Evolutionary conservation across 2,329 filamentous ascomycete species (phyloP).

Genomic region (Botrytis porri): DNA sequence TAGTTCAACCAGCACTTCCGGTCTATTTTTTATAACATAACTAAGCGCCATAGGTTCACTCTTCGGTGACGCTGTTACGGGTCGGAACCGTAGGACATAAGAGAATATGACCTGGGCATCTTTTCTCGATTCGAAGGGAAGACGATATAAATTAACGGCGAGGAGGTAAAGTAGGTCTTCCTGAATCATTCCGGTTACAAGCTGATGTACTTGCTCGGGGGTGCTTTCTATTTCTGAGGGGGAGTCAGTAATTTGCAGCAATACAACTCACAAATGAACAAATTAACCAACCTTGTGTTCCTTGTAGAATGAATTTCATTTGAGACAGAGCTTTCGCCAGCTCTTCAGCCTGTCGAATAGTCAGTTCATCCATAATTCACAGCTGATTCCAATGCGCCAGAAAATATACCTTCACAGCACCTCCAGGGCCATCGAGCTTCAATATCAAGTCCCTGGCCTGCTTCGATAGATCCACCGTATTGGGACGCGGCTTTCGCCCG

Average conservation of each 20-base stretch:
- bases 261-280: background rate
- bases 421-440: constrained; percentile 57
- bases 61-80: constrained; percentile 61
- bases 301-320: constrained; percentile 92
- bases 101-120: constrained; percentile 95
- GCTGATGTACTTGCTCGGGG: constrained; percentile 82
- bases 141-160: constrained; percentile 74
- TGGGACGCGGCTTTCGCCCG: constrained; percentile 58
- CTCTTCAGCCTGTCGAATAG: constrained; percentile 68
- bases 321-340: constrained; percentile 79
- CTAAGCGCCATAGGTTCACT: constrained; percentile 80
- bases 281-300: constrained; percentile 69
- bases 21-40: constrained; percentile 82
- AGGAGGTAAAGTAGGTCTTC: constrained; percentile 87
- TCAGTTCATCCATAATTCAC: constrained; percentile 26
- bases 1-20: constrained; percentile 81
- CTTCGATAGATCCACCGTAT: constrained; percentile 51
- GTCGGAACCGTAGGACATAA: constrained; percentile 87
- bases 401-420: constrained; percentile 51
- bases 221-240: constrained; percentile 76
- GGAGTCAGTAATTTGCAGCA: constrained; percentile 19
- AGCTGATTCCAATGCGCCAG: background rate
- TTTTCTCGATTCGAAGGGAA: constrained; percentile 95
- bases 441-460: constrained; percentile 60
- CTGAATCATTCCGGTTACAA: constrained; percentile 80